These are phyloP conservation scores for Hypoxylon cercidicola DNA, from an alignment of 495 filamentous ascomycete species.

Conservation along the genomic window DNA sequence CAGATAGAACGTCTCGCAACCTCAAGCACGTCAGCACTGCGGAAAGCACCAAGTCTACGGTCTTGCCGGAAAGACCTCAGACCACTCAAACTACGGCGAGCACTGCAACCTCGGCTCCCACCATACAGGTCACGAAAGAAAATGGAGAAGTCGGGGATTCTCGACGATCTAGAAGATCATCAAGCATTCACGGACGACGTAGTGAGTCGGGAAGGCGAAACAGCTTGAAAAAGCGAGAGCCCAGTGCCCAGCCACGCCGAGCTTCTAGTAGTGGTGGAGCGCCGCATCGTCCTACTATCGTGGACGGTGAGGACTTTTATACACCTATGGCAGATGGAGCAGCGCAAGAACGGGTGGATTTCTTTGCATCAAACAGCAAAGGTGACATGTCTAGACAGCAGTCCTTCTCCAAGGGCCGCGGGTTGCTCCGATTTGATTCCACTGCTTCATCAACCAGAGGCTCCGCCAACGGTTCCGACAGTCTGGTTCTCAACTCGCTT, in stretches of 20 bases:
- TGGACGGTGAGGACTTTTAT: slow-evolving; percentile 54
- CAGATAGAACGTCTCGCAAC: slow-evolving; percentile 51
- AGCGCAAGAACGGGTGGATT: slow-evolving; percentile 45
- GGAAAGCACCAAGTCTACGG: slow-evolving; percentile 42
- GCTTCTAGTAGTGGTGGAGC: slow-evolving; percentile 46
- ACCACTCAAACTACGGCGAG: slow-evolving; percentile 56
- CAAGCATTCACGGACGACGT: slow-evolving; percentile 48
- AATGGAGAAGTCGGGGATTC: slow-evolving; percentile 47
- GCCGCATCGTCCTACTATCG: slow-evolving; percentile 43
- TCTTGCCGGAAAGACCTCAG: slow-evolving; percentile 52
- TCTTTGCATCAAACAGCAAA: slow-evolving; percentile 48
- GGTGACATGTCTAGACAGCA: slow-evolving; percentile 42
- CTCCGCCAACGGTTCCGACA: slow-evolving; percentile 34
- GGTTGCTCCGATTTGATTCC: slow-evolving; percentile 47
- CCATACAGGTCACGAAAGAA: slow-evolving; percentile 53
- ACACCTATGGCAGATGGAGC: slow-evolving; percentile 48
- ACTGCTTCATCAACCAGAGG: slow-evolving; percentile 38
- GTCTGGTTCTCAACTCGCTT: slow-evolving; percentile 40
- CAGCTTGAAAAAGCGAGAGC: slow-evolving; percentile 58
- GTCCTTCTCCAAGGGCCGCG: slow-evolving; percentile 44
- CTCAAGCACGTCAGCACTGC: slow-evolving; percentile 44
- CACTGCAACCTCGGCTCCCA: slow-evolving; percentile 39
- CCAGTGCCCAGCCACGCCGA: slow-evolving; percentile 53
- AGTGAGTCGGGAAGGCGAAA: slow-evolving; percentile 54
- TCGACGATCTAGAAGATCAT: slow-evolving; percentile 48